Conservation (phyloP, 768 basidiomycete genomes). For the Omphalotus guepiniiformis region DNA sequence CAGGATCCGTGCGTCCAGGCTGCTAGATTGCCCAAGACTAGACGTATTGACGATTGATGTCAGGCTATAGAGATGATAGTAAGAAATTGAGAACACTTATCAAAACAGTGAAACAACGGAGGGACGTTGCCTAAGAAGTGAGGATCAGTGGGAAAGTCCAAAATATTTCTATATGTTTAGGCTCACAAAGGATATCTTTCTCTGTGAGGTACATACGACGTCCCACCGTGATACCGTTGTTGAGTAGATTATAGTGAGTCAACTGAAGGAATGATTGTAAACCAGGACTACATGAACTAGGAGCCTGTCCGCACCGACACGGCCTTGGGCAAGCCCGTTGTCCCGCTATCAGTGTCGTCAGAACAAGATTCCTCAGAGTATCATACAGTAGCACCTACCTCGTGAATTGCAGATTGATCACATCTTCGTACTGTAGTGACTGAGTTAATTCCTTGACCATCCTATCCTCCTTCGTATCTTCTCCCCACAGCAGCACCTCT, state of each 20-base stretch:
- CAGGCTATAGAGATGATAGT: background rate
- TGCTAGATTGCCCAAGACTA: slow-evolving; percentile 78
- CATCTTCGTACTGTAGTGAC: slow-evolving; percentile 54
- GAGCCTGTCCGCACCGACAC: slow-evolving; percentile 57
- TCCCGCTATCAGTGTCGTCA: slow-evolving; percentile 46
- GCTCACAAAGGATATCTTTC: slow-evolving; percentile 65
- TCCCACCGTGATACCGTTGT: slow-evolving; percentile 70
- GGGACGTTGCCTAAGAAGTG: slow-evolving; percentile 65
- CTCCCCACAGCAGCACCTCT: slow-evolving; percentile 67
- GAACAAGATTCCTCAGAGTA: background rate
- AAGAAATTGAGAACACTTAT: slow-evolving; percentile 51
- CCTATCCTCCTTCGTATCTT: slow-evolving; percentile 39
- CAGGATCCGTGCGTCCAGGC: slow-evolving; percentile 72
- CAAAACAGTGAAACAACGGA: slow-evolving; percentile 86
- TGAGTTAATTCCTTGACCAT: slow-evolving; percentile 38
- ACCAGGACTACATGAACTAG: too few species aligned
- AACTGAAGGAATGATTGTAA: slow-evolving; percentile 38
- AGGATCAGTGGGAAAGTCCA: background rate
- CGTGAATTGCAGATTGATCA: slow-evolving; percentile 83
- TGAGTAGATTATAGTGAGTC: slow-evolving; percentile 75
- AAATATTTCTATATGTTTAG: too few species aligned
- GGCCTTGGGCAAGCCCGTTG: slow-evolving; percentile 78
- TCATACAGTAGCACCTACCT: slow-evolving; percentile 54
- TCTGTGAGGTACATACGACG: slow-evolving; percentile 66
- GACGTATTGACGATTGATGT: slow-evolving; percentile 40